phyloP scores from a whole-genome alignment of 495 filamentous ascomycete genomes.

The Talaromyces adpressus region DNA sequence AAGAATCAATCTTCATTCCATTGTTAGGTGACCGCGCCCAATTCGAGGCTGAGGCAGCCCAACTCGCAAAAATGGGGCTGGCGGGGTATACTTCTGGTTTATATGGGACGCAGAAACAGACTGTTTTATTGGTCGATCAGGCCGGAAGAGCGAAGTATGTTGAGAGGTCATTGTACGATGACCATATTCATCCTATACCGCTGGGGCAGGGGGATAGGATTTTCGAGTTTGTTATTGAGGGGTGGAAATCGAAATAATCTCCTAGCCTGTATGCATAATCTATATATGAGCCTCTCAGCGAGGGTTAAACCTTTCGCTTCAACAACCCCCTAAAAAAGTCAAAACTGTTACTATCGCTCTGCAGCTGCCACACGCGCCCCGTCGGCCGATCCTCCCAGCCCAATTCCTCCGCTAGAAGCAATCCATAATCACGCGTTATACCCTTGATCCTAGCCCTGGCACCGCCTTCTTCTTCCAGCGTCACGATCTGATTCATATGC shows the following conservation, averaged over 20 bases:
- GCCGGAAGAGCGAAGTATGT: conserved; percentile 71
- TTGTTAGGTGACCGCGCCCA: conserved; percentile 46
- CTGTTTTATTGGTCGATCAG: conserved; percentile 69
- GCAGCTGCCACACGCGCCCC: conserved; percentile 73
- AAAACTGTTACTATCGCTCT: conserved; percentile 98
- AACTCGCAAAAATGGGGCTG: conserved; percentile 23
- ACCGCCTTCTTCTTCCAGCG: conserved; percentile 75
- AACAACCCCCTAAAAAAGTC: conserved; percentile 92
- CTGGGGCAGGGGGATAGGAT: conserved; percentile 51
- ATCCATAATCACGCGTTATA: conserved; percentile 81
- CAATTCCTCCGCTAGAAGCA: conserved; percentile 78
- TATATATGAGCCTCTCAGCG: too few species aligned
- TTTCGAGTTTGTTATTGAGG: conserved; percentile 30
- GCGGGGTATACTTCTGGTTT: conserved; percentile 25
- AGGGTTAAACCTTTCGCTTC: conserved; percentile 60
- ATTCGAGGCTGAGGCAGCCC: conserved; percentile 30
- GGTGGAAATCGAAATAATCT: neutral
- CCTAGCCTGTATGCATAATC: neutral
- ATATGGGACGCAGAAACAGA: conserved; percentile 96
- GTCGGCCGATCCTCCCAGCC: conserved; percentile 63
- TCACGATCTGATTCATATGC: conserved; percentile 84
- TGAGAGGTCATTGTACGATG: conserved; percentile 78
- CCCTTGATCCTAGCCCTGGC: conserved; percentile 75
- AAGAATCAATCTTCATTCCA: conserved; percentile 81
- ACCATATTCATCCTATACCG: conserved; percentile 51